Conservation (phyloP, 1,284 basidiomycete genomes). For the Tilletia indica region DNA sequence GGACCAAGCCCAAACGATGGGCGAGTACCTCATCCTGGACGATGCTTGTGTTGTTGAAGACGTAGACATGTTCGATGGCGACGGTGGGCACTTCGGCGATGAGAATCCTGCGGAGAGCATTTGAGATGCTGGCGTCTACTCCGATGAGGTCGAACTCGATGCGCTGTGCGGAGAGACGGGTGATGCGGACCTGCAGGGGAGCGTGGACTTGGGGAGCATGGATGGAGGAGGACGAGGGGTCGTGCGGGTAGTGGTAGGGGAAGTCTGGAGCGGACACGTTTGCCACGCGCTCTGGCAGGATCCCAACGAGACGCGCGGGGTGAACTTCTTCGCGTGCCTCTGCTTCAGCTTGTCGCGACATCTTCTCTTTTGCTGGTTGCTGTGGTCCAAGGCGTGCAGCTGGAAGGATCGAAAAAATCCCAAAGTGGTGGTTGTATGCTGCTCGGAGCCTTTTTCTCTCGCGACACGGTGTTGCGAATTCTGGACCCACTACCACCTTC, state of each 20-base stretch:
- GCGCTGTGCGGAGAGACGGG: slow-evolving; percentile 40
- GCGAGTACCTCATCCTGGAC: slow-evolving; percentile 91
- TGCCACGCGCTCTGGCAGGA: slow-evolving; percentile 48
- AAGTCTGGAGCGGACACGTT: slow-evolving; percentile 48
- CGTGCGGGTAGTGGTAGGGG: slow-evolving; percentile 31
- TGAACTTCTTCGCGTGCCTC: not conserved
- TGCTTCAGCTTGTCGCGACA: not conserved
- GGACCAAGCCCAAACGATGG: slow-evolving; percentile 85
- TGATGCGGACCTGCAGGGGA: slow-evolving; percentile 24
- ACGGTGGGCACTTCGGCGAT: slow-evolving; percentile 84
- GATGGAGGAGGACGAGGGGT: not conserved
- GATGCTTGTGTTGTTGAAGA: slow-evolving; percentile 93
- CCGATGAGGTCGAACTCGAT: slow-evolving; percentile 95
- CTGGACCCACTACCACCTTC: too few species aligned
- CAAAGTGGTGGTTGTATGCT: not conserved
- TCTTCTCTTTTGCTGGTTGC: not conserved
- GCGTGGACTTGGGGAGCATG: not conserved
- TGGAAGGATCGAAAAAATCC: too few species aligned
- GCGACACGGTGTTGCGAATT: too few species aligned
- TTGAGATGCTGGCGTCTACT: slow-evolving; percentile 92
- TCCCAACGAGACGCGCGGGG: slow-evolving; percentile 37
- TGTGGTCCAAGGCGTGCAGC: too few species aligned
- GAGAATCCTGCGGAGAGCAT: slow-evolving; percentile 85
- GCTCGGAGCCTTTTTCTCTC: slow-evolving; percentile 3
- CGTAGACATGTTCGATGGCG: slow-evolving; percentile 88